Base-by-base conservation (phyloP, 2,329 filamentous ascomycete species). In the Cytospora leucostoma region DNA sequence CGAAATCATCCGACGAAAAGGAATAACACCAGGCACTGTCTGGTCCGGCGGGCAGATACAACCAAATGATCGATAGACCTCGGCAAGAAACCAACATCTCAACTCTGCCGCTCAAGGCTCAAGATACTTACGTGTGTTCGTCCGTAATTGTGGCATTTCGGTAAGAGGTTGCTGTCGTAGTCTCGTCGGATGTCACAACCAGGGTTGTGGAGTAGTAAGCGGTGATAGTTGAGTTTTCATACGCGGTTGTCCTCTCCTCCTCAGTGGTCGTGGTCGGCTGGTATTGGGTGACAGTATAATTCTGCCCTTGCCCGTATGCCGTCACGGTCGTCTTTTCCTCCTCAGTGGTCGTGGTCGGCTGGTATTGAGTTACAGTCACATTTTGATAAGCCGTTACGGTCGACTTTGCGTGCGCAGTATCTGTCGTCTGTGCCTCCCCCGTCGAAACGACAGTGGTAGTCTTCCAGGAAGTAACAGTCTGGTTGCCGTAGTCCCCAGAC, bases 381-480 rank as follows among this genome's bases (percentile, higher is more conserved):
- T 19, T 34, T 11, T 55, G 51, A 53, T 44, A 15, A 44, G 33
- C 32, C 21, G 59, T 61, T 32, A 61, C 15, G 8, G 59, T 61
- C 32, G 59, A 37, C 13, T 61, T 61, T 13, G 37, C 51, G 51
- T 61, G 55, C 15, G 59, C 59, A 7, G 59, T 61, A 19, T 61
- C 59, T 47, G 59, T 61, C 37, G 59, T 61, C 40, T 49, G 55
- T 12, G 34, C 51, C 40, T 61, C 51, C 27, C 49, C 58, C 4
- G 58, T 60, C 19, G 50, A 54, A 49, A 47, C 32, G 51, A 60
- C 35, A 12, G 59, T 61, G 11, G 58, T 54, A 19, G 57, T 60
- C 11, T 60, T 37, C 49, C 49, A 60, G 38, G 49, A 53, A 17
- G 59, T 61, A 19, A 61, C 38, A 49, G 59, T 61, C 13, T 61